Evolutionary conservation across 2,329 filamentous ascomycete genomes (phyloP), one percentile per base, ranked within the genome.

Genomic region (Monilinia fructigena): DNA sequence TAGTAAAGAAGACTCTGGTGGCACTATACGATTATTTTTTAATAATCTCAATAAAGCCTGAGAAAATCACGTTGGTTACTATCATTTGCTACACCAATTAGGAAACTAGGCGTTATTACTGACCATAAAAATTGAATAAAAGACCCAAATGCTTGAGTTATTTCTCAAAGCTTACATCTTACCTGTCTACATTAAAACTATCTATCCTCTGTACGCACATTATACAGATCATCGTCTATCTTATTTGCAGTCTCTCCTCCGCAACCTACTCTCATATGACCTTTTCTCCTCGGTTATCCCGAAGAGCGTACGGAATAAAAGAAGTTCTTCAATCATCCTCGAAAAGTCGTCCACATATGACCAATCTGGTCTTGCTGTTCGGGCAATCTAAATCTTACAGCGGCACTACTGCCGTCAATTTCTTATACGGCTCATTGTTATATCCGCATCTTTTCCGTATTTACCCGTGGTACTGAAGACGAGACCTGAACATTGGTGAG

Each of bases 301-400:
- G 76, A 66, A 84, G 79, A 71, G 82, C 84, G 69, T 85, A 86
- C 26, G 84, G 84, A 55, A 86, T 76, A 73, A 85, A 85, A 1
- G 73, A 53, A 86, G 73, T 4, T 80, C 59, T n/a, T 65, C 66
- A 12, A 71, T 68, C 10, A 14, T 16, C 2, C 28, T 16, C 23
- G 35, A 12, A 11, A 38, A 63, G 59, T 38, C 8, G 7, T 65
- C 18, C 10, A 68, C 26, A 54, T 26, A 1, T 68, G 68, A 20
- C 38, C 63, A 35, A n/a, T 48, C 18, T 45, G 55, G 55, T 45
- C 55, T 26, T 28, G 55, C 23, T 28, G 8, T 28, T 45, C 26
- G 20, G 66, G 55, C 14, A 70, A 55, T 4, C n/a, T 11, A 47
- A 72, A 54, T 40, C 69, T 67, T 3, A 63, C 67, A 3, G 67